Base-by-base conservation (phyloP, 192 early-diverging fungal genomes). In the Backusella australiensis region DNA sequence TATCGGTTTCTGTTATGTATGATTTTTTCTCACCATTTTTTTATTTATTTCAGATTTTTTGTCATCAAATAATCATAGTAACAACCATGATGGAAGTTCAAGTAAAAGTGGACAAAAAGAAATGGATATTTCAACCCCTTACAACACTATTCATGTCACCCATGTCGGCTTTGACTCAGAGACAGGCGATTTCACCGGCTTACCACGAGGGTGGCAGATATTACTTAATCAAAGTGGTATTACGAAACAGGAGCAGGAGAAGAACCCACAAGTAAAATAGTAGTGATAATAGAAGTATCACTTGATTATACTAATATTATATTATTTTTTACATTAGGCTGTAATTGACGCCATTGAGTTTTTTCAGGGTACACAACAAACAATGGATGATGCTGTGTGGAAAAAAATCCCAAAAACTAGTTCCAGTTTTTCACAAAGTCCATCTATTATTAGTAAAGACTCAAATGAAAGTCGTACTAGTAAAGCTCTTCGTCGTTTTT, bases 111-210 rank as follows among this genome's bases (percentile, higher is more conserved):
- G n/a, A 39, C 35, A 69, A 74, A 90, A 91, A 79, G 35, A 41
- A 46, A 88, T 91, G 69, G 93, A 98, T 83, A 96, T 99, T 68
- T 97, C 96, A 6, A 90, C 91, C 32, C 98, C 98, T 8, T 99
- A 96, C 85, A 98, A 98, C 82, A 95, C 97, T 4, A 89, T 95
- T 41, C 98, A 99, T 84, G 86, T 99, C 36, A 98, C 97, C 17
- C 98, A 99, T 81, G 98, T 98, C 29, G 98, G 98, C 9, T 99
- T 94, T 83, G 94, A 99, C 81, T 91, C 93, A 72, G 94, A 97
- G 72, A 98, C 95, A 42, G 97, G 96, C 59, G 96, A 99, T 85
- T 96, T 96, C 78, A 94, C 93, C 29, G 97, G 97, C 38, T 79
- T 99, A 59, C 97, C 97, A 34, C 91, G 90, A 78, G 95, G 96